Conservation (phyloP, 1,284 basidiomycete species). For the Moesziomyces aphidis region DNA sequence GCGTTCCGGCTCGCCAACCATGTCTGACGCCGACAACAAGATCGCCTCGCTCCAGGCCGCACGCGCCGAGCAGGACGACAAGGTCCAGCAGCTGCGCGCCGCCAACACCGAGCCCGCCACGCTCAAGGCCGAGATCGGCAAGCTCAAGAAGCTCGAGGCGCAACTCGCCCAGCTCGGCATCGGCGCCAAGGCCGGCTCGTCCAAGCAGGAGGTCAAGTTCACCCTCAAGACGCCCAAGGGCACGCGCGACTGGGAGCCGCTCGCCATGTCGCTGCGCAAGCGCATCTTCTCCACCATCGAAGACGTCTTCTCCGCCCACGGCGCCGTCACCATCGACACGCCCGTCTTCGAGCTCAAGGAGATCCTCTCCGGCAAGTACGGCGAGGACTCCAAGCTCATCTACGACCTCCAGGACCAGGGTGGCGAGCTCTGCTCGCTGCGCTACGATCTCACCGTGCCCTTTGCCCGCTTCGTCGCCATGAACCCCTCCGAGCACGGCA, state of each 20-base stretch:
- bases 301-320: constrained; percentile 87
- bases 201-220: constrained; percentile 56
- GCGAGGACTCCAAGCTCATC: constrained; percentile 95
- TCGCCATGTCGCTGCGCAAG: constrained; percentile 92
- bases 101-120: constrained; percentile 42
- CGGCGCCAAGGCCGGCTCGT: constrained; percentile 27
- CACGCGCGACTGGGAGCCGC: constrained; percentile 93
- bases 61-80: constrained; percentile 55
- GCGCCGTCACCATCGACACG: constrained; percentile 93
- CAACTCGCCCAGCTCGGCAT: constrained; percentile 53
- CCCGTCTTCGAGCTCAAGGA: constrained; percentile 98
- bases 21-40: constrained; percentile 29
- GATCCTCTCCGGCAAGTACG: constrained; percentile 85
- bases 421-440: constrained; percentile 92
- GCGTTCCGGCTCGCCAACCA: constrained; percentile 11
- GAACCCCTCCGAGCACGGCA: constrained; percentile 79
- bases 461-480: constrained; percentile 96
- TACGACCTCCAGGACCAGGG: constrained; percentile 98
- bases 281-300: constrained; percentile 91
- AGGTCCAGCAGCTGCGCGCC: constrained; percentile 55
- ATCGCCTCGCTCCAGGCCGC: constrained; percentile 42
- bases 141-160: constrained; percentile 53
- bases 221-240: constrained; percentile 75
- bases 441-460: constrained; percentile 95
- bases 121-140: constrained; percentile 51